phyloP scores from a whole-genome alignment of 306 rosid species.

The Vigna hirtella region DNA sequence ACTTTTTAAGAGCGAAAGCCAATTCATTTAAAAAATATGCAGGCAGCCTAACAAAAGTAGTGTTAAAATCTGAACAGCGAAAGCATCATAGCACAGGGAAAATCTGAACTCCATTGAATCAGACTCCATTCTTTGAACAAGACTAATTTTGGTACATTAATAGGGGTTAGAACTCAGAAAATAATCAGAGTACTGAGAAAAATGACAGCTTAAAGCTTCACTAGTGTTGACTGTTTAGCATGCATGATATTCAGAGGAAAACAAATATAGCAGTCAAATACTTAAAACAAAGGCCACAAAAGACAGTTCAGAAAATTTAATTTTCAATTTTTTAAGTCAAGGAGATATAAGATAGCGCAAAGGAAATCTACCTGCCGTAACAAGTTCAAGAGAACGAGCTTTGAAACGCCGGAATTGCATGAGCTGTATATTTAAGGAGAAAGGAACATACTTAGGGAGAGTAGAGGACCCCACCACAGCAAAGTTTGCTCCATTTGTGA shows the following conservation, averaged over 20 bases:
- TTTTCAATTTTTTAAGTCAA: not conserved
- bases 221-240: not conserved
- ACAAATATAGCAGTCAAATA: not conserved
- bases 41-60: no score
- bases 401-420: slow-evolving; percentile 89
- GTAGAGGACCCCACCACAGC: slow-evolving; percentile 90
- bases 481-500: slow-evolving; percentile 91
- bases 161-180: not conserved
- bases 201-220: not conserved
- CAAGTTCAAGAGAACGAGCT: slow-evolving; percentile 70
- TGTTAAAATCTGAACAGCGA: no score
- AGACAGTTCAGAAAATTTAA: not conserved
- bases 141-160: not conserved
- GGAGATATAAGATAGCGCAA: slow-evolving; percentile 1
- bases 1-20: no score
- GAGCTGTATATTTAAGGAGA: slow-evolving; percentile 80
- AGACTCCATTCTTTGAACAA: not conserved
- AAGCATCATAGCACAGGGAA: no score
- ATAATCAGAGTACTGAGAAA: not conserved
- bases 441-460: slow-evolving; percentile 82
- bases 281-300: not conserved
- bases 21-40: no score
- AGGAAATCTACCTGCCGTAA: slow-evolving; percentile 58
- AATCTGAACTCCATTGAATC: slow-evolving; percentile 1
- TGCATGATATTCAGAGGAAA: not conserved